Percentiles rank a stretch among this genome's conserved stretches.
Evolutionary conservation across 169 alveolate genomes (phyloP).

Genomic region (Cytauxzoon felis): DNA sequence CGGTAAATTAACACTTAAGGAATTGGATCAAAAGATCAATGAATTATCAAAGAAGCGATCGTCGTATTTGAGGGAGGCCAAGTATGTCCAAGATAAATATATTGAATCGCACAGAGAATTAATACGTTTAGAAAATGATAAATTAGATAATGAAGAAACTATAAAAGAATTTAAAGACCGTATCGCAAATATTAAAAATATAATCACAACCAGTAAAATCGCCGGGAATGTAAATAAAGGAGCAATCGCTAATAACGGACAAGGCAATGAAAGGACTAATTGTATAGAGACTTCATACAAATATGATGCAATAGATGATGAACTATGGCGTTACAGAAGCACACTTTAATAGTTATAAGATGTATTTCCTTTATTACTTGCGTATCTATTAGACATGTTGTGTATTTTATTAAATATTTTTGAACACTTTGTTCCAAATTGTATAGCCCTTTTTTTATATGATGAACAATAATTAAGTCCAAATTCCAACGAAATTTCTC

Average conservation of each 20-base stretch:
- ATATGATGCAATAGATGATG: not conserved
- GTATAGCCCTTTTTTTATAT: constrained; percentile 74
- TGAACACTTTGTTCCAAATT: constrained; percentile 68
- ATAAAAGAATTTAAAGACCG: constrained; percentile 6
- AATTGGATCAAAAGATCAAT: constrained; percentile 42
- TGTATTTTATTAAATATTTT: constrained; percentile 40
- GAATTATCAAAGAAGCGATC: constrained; percentile 33
- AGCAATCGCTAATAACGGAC: not conserved
- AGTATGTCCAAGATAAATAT: constrained; percentile 48
- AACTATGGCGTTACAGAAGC: not conserved
- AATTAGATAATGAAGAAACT: constrained; percentile 34
- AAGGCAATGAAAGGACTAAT: constrained; percentile 28
- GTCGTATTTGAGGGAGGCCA: constrained; percentile 53
- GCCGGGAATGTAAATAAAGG: not conserved
- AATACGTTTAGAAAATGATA: constrained; percentile 41
- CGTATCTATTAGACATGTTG: constrained; percentile 53
- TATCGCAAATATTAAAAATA: constrained; percentile 29
- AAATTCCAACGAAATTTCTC: constrained; percentile 55
- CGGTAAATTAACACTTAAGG: constrained; percentile 40
- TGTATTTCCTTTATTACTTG: constrained; percentile 52
- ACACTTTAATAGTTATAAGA: not conserved
- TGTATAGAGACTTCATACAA: not conserved
- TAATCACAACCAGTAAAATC: not conserved
- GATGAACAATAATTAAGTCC: constrained; percentile 52
- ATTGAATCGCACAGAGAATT: constrained; percentile 42